Evolutionary conservation across 129 eudicot species (phyloP), one percentile per base, ranked within the genome.

Genomic region (Pulicaria dysenterica): DNA sequence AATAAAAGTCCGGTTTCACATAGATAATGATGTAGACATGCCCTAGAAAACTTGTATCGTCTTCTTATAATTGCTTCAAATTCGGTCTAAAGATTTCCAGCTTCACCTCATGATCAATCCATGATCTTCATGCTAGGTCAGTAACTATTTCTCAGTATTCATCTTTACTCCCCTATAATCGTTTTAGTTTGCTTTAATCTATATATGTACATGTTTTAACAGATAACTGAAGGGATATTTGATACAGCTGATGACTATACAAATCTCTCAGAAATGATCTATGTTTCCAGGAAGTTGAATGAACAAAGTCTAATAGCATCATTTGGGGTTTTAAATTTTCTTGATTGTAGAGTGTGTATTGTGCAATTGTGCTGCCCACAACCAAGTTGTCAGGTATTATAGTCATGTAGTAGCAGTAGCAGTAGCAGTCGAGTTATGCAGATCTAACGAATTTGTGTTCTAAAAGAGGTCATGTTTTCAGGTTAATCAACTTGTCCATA

Each of bases 11-110:
- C 51, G 37, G 72, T 43, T 77, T 9, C 81, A 55, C 64, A 76
- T n/a, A 84, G 85, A 75, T 84, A 84, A 58, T 46, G 53, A 31
- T 40, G 17, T 75, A 41, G 59, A 63, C 12, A 64, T 4, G 19
- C 15, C 2, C 41, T 43, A 40, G 14, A 55, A 47, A 47, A 67
- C 47, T 47, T n/a, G 67, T 38, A 76, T 48, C 62, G 37, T 47
- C 55, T 49, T 39, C 36, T 16, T 39, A 34, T 38, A 19, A 38
- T 69, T 14, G 65, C 19, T 62, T 73, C 55, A 50, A 64, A 38
- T 14, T 61, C 39, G 6, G 37, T 55, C 49, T 31, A 55, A 46
- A 72, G 56, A 47, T 59, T 49, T 49, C 17, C 49, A 24, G 14
- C 63, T 39, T 49, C 54, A 56, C 34, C 77, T 69, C 44, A 11